A percentile compares a stretch with the other conserved stretches of the same genome.
These are phyloP conservation scores for Ogataea ganodermae DNA, from an alignment of 805 yeast species.

Conservation along the genomic window DNA sequence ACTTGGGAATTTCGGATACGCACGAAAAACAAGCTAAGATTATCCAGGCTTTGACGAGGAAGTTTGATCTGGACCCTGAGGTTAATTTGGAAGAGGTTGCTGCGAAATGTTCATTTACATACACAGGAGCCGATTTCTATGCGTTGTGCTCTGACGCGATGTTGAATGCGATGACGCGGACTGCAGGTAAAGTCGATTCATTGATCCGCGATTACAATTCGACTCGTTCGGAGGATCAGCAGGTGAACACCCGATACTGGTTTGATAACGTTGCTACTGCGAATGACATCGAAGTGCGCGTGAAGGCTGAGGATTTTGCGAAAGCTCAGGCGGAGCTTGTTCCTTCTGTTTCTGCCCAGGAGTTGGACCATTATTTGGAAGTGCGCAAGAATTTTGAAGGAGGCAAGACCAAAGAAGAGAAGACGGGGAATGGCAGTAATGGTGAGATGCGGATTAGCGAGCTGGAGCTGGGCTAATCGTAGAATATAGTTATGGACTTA, in stretches of 20 bases:
- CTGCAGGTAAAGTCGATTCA: slow-evolving; percentile 72
- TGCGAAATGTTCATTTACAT: slow-evolving; percentile 77
- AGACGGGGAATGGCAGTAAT: background rate
- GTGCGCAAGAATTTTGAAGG: slow-evolving; percentile 87
- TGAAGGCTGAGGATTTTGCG: slow-evolving; percentile 70
- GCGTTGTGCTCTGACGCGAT: slow-evolving; percentile 95
- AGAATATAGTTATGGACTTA: slow-evolving; percentile 35
- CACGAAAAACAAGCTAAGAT: slow-evolving; percentile 86
- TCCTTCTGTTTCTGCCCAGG: slow-evolving; percentile 89
- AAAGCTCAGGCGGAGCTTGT: slow-evolving; percentile 70
- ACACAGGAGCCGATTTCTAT: slow-evolving; percentile 97
- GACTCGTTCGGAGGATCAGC: slow-evolving; percentile 36
- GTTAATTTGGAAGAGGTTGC: slow-evolving; percentile 66
- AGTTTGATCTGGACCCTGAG: slow-evolving; percentile 61
- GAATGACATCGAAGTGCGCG: slow-evolving; percentile 68
- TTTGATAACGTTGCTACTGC: slow-evolving; percentile 76
- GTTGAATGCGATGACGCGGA: slow-evolving; percentile 93
- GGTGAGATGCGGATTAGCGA: background rate
- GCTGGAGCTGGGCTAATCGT: background rate
- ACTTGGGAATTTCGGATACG: slow-evolving; percentile 90
- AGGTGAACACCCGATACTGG: slow-evolving; percentile 80
- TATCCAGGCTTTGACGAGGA: slow-evolving; percentile 83
- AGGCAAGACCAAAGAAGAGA: slow-evolving; percentile 38
- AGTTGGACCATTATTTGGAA: slow-evolving; percentile 74
- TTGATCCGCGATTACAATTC: slow-evolving; percentile 58